A percentile compares a stretch with the other conserved stretches of the same genome.
Conservation (phyloP, 148 eudicot species). For the Arctostaphylos glauca region DNA sequence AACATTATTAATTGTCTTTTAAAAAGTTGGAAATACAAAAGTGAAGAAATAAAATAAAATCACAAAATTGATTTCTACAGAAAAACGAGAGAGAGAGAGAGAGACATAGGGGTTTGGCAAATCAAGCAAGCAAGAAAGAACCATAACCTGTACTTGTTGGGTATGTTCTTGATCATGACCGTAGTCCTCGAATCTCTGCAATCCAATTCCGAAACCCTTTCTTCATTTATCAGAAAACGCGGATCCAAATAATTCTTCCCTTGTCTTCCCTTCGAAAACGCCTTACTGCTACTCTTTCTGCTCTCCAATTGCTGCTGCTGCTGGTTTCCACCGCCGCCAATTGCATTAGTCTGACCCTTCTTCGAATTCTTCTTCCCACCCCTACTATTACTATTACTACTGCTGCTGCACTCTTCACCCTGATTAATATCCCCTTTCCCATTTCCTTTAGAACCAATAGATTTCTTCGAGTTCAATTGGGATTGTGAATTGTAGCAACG, state of each 20-base stretch:
- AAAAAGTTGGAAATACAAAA: neutral
- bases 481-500: neutral
- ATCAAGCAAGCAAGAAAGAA: neutral
- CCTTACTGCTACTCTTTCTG: neutral
- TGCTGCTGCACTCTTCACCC: no score
- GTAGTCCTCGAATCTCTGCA: conserved; percentile 75
- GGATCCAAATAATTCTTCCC: conserved; percentile 51
- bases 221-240: conserved; percentile 73
- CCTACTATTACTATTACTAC: neutral
- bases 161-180: conserved; percentile 96
- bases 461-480: conserved; percentile 2
- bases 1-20: no score
- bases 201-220: conserved; percentile 39
- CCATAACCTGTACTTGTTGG: conserved; percentile 86
- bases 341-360: conserved; percentile 6
- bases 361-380: conserved; percentile 9
- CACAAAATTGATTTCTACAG: neutral
- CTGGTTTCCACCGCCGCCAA: neutral
- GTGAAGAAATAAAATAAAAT: neutral
- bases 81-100: neutral
- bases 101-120: neutral
- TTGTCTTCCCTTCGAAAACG: conserved; percentile 44
- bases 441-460: neutral
- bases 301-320: neutral
- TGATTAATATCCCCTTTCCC: neutral